Evolutionary conservation across 345 rosid species (phyloP), one percentile per base, ranked within the genome.

Genomic region (Gossypium bickii): DNA sequence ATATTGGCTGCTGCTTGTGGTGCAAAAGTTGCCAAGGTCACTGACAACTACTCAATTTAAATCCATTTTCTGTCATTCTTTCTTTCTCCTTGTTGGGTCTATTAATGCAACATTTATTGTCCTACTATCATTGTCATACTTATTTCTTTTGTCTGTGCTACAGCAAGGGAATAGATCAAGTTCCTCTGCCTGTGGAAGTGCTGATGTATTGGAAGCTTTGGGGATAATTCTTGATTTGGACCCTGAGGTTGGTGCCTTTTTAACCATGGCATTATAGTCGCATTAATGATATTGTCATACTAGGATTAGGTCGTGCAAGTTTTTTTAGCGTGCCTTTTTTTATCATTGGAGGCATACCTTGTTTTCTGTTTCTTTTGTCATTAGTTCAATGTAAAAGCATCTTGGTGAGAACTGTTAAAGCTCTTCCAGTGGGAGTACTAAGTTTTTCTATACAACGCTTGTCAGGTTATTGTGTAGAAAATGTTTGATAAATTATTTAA

Each of bases 101-200:
- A 20, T 67, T 18, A n/a, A 72, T 58, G 66, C 52, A 43, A 72
- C 18, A 34, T 29, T 49, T 58, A 29, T 51, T 74, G 29, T 2
- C 59, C 16, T 51, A 20, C 25, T n/a, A 18, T n/a, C 25, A 64
- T 41, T 41, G 16, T 7, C 22, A 4, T 27, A 27, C 20, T 51
- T 16, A 51, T 7, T 16, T 41, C 12, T 57, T 58, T 43, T 34
- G 38, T 72, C 56, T 69, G 12, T 56, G 12, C 74, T 77, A 80
- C 90, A 96, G 98, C 98, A 90, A 88, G 98, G 99, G 77, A 96
- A 85, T 78, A 92, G 93, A 34, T 91, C 99, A 0, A 96, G 99
- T 76, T 96, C 99, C 74, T 96, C 97, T 60, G 97, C 99, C 6
- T 93, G 98, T 78, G 99, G 99, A 81, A 96, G 99, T 80, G 99